Percentiles rank a stretch among this genome's conserved stretches.
These are phyloP conservation scores for Albatrellus ellisii DNA, from an alignment of 768 basidiomycete species.

Conservation along the genomic window DNA sequence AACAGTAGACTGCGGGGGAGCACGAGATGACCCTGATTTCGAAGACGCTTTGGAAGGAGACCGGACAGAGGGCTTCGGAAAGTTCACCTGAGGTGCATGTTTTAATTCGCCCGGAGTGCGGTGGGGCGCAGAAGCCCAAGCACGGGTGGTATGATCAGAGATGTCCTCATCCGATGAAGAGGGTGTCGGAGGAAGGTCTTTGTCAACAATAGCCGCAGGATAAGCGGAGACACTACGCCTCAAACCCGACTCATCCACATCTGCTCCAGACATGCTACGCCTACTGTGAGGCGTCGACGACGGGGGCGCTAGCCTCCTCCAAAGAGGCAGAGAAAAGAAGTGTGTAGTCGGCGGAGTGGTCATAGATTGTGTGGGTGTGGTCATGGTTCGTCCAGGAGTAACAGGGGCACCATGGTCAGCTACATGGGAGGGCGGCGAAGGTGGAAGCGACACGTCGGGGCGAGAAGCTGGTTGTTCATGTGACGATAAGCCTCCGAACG, in stretches of 20 bases:
- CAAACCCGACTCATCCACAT: conserved; percentile 16
- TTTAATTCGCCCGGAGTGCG: background rate
- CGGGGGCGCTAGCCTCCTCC: conserved; percentile 39
- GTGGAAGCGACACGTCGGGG: conserved; percentile 2
- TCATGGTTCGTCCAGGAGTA: conserved; percentile 2
- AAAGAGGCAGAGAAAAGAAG: conserved; percentile 55
- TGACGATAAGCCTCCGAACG: conserved; percentile 3
- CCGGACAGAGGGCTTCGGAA: conserved; percentile 9
- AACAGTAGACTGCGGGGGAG: conserved; percentile 21
- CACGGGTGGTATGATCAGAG: background rate
- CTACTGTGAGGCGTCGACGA: conserved; percentile 18
- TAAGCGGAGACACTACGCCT: conserved; percentile 1
- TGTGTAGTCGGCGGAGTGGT: conserved; percentile 41
- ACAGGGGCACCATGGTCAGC: conserved; percentile 4
- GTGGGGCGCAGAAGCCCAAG: background rate
- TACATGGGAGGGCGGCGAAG: conserved; percentile 1
- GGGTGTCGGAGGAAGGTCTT: conserved; percentile 23
- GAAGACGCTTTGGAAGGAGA: conserved; percentile 4
- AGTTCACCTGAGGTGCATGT: background rate
- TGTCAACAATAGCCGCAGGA: conserved; percentile 14
- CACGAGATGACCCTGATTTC: background rate
- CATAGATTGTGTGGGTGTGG: conserved; percentile 16
- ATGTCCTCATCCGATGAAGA: conserved; percentile 11
- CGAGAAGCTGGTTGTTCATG: conserved; percentile 1
- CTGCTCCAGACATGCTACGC: conserved; percentile 17